Base-by-base conservation (phyloP, 768 basidiomycete species). In the Suillus fuscotomentosus region DNA sequence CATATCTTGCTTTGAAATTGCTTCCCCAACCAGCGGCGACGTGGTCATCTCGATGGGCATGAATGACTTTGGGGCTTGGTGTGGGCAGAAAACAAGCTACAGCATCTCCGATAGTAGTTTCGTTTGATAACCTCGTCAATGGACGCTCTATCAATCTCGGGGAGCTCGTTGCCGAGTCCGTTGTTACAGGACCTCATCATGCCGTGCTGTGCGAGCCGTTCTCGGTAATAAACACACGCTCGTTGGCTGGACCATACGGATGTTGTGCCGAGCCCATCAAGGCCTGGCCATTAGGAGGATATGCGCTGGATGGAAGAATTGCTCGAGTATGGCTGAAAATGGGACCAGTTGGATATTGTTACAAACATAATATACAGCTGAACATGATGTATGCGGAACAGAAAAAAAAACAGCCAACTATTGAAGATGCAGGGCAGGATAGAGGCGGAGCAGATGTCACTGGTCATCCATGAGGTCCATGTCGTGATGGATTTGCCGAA, bases 51-150 rank as follows among this genome's bases (percentile, higher is more conserved):
- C 94, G 2, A 88, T 95, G 82, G 96, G 96, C 1, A 83, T 88
- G 2, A 83, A 96, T 75, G 94, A 94, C 71, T 94, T 88, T 70
- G 94, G 93, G 3, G 88, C 81, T 94, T 53, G 94, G 94, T 1
- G 70, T 84, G 53, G 89, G 84, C 6, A 65, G 63, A 1, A 65
- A 68, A 1, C 62, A 65, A 47, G 63, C 51, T 43, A 62, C 63
- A 56, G 39, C 11, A 67, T 66, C 39, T 63, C 65, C 62, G 15
- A 61, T 60, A 41, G 31, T 69, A 22, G 63, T 67, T 63, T 54
- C 42, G 51, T 57, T 76, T 54, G 68, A 55, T 5, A 61, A 63
- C 60, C 10, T 68, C 48, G 45, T 75, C 11, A 69, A 72, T 43
- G 31, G 53, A 6, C 5, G 31, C 11, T 74, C 71, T 34, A 64